Evolutionary conservation across 164 flowering plant species (phyloP).

Genomic region (Vitis amurensis): DNA sequence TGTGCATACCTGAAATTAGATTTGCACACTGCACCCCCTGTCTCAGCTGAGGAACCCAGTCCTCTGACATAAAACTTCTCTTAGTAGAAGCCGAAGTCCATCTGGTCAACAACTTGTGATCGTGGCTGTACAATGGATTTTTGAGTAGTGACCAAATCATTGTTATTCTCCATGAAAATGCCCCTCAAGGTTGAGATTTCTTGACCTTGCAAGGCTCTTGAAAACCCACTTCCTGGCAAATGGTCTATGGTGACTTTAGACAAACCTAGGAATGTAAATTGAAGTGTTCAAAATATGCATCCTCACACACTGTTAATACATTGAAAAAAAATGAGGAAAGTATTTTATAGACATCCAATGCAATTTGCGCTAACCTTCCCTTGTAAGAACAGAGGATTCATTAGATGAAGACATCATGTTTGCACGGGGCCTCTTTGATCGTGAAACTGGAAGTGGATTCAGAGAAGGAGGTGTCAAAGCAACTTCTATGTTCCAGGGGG

Average conservation of each 20-base stretch:
- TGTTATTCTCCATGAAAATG: constrained; percentile 45
- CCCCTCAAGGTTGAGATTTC: constrained; percentile 77
- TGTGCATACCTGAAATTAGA: constrained; percentile 68
- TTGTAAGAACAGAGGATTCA: constrained; percentile 68
- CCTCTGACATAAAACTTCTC: constrained; percentile 52
- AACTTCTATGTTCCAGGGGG: constrained; percentile 97
- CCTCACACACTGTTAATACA: too few relatives aligned
- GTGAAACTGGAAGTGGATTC: constrained; percentile 68
- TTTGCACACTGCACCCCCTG: constrained; percentile 63
- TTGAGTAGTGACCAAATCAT: constrained; percentile 63
- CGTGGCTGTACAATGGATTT: constrained; percentile 51
- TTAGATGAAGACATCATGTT: constrained; percentile 63
- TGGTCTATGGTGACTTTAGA: constrained; percentile 63
- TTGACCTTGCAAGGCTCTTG: constrained; percentile 97
- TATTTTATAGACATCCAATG: too few relatives aligned
- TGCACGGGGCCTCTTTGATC: constrained; percentile 74
- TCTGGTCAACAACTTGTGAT: constrained; percentile 55
- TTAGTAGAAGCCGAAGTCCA: constrained; percentile 43
- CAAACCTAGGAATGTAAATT: constrained; percentile 38
- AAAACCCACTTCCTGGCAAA: constrained; percentile 50
- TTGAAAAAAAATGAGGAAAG: too few relatives aligned
- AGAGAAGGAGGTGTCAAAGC: constrained; percentile 71
- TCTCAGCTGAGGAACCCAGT: constrained; percentile 47
- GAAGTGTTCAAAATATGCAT: neutral
- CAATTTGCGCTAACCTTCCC: constrained; percentile 55